Conservation (phyloP, 2,329 filamentous ascomycete genomes). For the Penicillium sp. region DNA sequence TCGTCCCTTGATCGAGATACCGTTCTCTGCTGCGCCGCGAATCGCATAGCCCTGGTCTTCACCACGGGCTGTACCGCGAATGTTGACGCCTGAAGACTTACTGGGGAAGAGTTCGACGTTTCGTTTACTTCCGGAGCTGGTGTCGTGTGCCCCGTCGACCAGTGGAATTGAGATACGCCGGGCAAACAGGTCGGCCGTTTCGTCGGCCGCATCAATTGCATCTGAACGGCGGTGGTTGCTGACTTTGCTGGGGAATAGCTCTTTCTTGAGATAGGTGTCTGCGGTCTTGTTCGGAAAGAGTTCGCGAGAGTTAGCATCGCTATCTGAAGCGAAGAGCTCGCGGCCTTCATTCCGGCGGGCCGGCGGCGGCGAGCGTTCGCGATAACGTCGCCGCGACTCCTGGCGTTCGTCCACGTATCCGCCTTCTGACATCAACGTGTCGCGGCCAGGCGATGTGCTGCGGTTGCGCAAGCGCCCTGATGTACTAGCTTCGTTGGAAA, state of each 20-base stretch:
- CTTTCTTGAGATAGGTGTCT: slow-evolving; percentile 55
- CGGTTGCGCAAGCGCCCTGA: slow-evolving; percentile 61
- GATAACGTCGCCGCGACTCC: slow-evolving; percentile 46
- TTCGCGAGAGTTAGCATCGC: slow-evolving; percentile 49
- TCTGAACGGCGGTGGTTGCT: slow-evolving; percentile 54
- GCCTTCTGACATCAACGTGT: slow-evolving; percentile 52
- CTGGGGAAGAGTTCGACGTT: slow-evolving; percentile 47
- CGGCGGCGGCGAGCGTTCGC: slow-evolving; percentile 47
- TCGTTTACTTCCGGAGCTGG: slow-evolving; percentile 30
- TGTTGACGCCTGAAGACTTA: neutral
- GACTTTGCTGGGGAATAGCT: slow-evolving; percentile 62
- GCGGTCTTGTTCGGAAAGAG: slow-evolving; percentile 51
- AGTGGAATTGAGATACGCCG: slow-evolving; percentile 56
- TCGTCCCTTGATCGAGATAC: slow-evolving; percentile 73
- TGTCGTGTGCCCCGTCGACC: slow-evolving; percentile 50
- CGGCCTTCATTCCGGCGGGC: slow-evolving; percentile 45
- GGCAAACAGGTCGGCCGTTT: slow-evolving; percentile 58
- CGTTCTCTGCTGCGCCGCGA: slow-evolving; percentile 37
- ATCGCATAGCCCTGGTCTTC: slow-evolving; percentile 10
- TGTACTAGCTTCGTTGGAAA: slow-evolving; percentile 39
- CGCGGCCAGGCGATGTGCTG: slow-evolving; percentile 64
- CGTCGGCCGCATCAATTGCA: slow-evolving; percentile 60
- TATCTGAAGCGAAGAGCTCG: slow-evolving; percentile 62
- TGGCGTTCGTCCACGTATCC: slow-evolving; percentile 41
- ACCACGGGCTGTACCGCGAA: slow-evolving; percentile 12